Evolutionary conservation across 805 yeast species (phyloP).

Genomic region (Candida bentonensis): DNA sequence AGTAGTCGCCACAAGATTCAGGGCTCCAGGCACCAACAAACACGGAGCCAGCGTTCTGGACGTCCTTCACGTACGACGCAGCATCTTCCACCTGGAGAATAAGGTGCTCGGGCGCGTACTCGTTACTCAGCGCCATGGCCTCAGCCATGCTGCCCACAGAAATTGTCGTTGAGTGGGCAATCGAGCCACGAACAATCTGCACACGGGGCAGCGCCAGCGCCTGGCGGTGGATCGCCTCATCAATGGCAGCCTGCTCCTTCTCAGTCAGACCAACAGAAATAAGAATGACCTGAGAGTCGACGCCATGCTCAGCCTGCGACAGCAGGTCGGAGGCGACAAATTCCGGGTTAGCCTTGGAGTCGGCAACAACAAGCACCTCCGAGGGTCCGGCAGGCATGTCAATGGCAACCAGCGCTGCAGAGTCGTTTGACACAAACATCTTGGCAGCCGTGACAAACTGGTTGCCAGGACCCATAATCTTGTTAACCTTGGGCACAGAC

Average conservation of each 20-base stretch:
- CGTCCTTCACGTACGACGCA: constrained; percentile 48
- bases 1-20: constrained; percentile 96
- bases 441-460: constrained; percentile 99
- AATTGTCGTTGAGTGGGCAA: constrained; percentile 79
- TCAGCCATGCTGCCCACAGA: constrained; percentile 55
- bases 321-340: constrained; percentile 93
- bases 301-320: constrained; percentile 98
- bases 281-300: constrained; percentile 92
- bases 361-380: constrained; percentile 91
- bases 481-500: constrained; percentile 82
- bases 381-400: constrained; percentile 99
- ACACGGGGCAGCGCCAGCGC: constrained; percentile 79
- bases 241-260: constrained; percentile 50
- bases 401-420: constrained; percentile 86
- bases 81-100: constrained; percentile 84
- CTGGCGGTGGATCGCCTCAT: constrained; percentile 72
- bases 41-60: constrained; percentile 90
- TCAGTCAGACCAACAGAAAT: constrained; percentile 62
- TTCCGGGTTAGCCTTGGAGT: constrained; percentile 75
- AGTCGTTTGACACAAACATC: constrained; percentile 93
- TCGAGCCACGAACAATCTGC: constrained; percentile 83
- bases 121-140: constrained; percentile 77
- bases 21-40: constrained; percentile 96
- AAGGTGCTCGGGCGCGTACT: constrained; percentile 96
- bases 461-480: constrained; percentile 97